These are phyloP conservation scores for Fraxinus cuspidata DNA, from an alignment of 257 asterid genomes.

Conservation along the genomic window DNA sequence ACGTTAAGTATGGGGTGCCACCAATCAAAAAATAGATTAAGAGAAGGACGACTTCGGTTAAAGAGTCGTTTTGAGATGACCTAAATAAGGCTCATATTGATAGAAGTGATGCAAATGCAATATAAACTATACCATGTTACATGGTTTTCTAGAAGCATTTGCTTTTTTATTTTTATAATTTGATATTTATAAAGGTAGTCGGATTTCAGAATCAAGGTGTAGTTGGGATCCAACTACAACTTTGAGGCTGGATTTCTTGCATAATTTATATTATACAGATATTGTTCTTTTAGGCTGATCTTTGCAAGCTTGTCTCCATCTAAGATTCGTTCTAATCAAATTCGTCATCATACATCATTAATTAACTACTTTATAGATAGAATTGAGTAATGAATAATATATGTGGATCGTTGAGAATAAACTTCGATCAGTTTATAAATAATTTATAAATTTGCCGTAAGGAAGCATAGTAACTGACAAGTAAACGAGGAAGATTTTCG, in stretches of 20 bases:
- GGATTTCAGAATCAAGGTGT: constrained; percentile 47
- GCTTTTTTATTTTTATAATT: neutral
- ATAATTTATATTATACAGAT: constrained; percentile 1
- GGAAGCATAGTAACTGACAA: no score
- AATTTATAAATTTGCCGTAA: no score
- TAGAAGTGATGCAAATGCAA: neutral
- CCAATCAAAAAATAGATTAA: no score
- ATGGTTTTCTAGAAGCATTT: neutral
- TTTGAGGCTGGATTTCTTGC: constrained; percentile 25
- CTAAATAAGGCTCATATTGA: neutral
- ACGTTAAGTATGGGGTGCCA: no score
- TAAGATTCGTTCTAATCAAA: constrained; percentile 9
- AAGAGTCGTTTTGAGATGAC: neutral
- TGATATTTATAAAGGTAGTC: constrained; percentile 17
- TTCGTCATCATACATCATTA: constrained; percentile 7
- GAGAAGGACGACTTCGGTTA: neutral
- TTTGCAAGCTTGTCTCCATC: constrained; percentile 38
- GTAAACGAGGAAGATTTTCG: no score
- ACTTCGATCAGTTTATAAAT: neutral
- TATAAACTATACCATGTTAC: neutral
- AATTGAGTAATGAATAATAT: no score
- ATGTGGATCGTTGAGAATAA: no score
- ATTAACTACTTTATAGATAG: no score
- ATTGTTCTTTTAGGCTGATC: constrained; percentile 24
- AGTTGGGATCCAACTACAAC: constrained; percentile 25